Percentiles rank a stretch among this genome's conserved stretches.
Conservation (phyloP, 768 basidiomycete species). For the Suillus tomentosus region DNA sequence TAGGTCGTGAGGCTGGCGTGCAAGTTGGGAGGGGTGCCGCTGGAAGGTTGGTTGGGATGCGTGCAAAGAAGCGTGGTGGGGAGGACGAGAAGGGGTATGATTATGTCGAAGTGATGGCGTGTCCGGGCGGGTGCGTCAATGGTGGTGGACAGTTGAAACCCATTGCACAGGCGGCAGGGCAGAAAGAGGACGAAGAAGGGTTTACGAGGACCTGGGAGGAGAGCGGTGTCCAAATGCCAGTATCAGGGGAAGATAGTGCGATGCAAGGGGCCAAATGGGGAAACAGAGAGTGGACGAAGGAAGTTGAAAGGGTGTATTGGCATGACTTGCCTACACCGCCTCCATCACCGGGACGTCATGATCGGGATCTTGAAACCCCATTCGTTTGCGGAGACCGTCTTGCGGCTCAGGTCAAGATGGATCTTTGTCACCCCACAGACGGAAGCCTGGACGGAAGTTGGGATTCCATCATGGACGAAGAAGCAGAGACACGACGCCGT, state of each 20-base stretch:
- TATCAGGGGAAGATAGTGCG: constrained; percentile 26
- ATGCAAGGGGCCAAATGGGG: constrained; percentile 69
- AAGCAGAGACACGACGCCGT: constrained; percentile 45
- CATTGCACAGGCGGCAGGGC: constrained; percentile 5
- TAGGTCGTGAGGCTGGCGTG: constrained; percentile 82
- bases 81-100: constrained; percentile 63
- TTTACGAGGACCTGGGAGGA: constrained; percentile 63
- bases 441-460: constrained; percentile 35
- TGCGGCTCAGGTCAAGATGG: constrained; percentile 41
- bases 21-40: constrained; percentile 72
- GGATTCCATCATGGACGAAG: constrained; percentile 42
- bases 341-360: constrained; percentile 36
- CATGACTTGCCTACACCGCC: constrained; percentile 48
- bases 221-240: constrained; percentile 42
- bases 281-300: constrained; percentile 77
- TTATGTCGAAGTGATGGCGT: constrained; percentile 98
- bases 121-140: constrained; percentile 96
- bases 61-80: constrained; percentile 35
- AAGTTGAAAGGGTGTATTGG: constrained; percentile 88
- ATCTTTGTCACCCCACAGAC: constrained; percentile 40
- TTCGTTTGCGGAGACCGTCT: constrained; percentile 36
- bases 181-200: constrained; percentile 59
- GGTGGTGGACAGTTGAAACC: constrained; percentile 79
- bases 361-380: constrained; percentile 10
- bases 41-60: constrained; percentile 39